These are phyloP conservation scores for Endocarpon pusillum DNA, from an alignment of 495 filamentous ascomycete species.

Conservation along the genomic window DNA sequence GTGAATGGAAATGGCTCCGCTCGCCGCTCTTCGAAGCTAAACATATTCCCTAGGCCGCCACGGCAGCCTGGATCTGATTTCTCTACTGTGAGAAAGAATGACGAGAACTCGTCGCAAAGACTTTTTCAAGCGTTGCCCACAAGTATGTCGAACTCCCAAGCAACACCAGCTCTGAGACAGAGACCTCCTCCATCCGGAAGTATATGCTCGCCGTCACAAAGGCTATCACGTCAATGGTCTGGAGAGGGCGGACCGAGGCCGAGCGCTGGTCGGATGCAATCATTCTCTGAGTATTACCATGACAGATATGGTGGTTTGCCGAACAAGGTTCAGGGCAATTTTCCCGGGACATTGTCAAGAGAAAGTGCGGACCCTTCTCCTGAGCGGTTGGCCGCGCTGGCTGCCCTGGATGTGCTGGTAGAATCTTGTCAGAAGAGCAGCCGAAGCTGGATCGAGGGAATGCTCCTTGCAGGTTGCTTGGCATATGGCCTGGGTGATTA, in stretches of 20 bases:
- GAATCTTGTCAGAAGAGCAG: constrained; percentile 69
- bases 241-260: background rate
- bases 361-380: too few species aligned
- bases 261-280: background rate
- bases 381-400: constrained; percentile 37
- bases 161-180: background rate
- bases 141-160: too few species aligned
- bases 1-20: constrained; percentile 19
- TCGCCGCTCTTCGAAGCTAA: constrained; percentile 30
- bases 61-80: constrained; percentile 32
- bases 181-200: too few species aligned
- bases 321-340: background rate
- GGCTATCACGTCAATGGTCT: background rate
- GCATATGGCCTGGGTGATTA: constrained; percentile 86
- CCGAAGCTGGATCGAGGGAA: constrained; percentile 92
- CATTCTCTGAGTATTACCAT: constrained; percentile 1
- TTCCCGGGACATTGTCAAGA: background rate
- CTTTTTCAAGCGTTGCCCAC: background rate
- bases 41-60: constrained; percentile 47
- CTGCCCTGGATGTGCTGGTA: constrained; percentile 63
- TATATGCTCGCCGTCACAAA: constrained; percentile 1
- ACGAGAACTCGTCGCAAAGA: background rate
- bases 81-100: constrained; percentile 7
- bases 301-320: background rate
- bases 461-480: constrained; percentile 82